Evolutionary conservation across 2,329 filamentous ascomycete species (phyloP).

Genomic region (Clarireedia paspali): DNA sequence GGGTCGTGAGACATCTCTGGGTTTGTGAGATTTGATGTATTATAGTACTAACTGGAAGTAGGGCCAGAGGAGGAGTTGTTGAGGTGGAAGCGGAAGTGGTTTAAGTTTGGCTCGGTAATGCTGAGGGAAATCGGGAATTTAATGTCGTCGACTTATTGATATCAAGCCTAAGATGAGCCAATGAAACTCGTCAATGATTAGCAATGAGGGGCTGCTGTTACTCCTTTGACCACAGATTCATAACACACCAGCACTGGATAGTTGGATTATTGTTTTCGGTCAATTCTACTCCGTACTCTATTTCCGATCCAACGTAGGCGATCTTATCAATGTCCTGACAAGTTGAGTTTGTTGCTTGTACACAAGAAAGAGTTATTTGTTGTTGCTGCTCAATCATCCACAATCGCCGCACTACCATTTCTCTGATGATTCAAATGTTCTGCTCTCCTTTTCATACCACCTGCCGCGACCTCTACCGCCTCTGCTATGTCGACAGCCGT

Average conservation of each 20-base stretch:
- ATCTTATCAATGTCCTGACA: slow-evolving; percentile 81
- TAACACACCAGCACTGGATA: too few relatives aligned
- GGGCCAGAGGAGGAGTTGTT: too few relatives aligned
- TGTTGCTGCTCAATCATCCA: slow-evolving; percentile 15
- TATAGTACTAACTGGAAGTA: background rate
- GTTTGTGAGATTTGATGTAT: background rate
- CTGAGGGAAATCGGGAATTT: background rate
- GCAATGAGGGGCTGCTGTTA: too few relatives aligned
- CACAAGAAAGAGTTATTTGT: background rate
- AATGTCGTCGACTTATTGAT: background rate
- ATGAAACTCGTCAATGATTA: background rate
- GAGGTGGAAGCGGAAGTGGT: too few relatives aligned
- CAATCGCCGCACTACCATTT: slow-evolving; percentile 13
- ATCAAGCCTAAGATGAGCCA: background rate
- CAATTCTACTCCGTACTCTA: too few relatives aligned
- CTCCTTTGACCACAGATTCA: too few relatives aligned
- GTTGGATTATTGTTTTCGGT: too few relatives aligned
- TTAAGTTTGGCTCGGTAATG: background rate
- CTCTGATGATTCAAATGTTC: slow-evolving; percentile 14
- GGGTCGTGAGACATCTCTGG: slow-evolving; percentile 3
- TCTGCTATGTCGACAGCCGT: slow-evolving; percentile 3
- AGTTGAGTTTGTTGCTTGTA: slow-evolving; percentile 32
- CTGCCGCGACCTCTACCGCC: slow-evolving; percentile 8
- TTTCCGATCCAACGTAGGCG: slow-evolving; percentile 46
- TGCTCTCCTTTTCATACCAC: slow-evolving; percentile 15